These are phyloP conservation scores for Arabis hirsuta DNA, from an alignment of 345 rosid species.

Conservation along the genomic window DNA sequence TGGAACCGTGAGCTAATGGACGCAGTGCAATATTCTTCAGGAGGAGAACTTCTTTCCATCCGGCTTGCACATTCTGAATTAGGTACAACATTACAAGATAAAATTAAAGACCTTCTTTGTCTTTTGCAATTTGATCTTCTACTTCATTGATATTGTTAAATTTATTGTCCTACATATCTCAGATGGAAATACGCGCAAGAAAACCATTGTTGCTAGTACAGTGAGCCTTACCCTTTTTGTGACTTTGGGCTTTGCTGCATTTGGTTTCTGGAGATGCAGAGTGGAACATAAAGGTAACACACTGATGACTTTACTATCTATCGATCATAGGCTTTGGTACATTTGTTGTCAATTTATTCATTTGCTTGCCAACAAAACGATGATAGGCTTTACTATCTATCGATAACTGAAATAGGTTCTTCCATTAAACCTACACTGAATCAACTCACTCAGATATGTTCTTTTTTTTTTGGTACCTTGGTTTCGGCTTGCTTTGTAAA, in stretches of 20 bases:
- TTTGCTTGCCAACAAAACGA: not conserved
- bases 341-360: too few species aligned
- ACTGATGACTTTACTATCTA: not conserved
- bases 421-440: too few species aligned
- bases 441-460: too few species aligned
- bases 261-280: constrained; percentile 21
- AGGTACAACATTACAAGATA: not conserved
- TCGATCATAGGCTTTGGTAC: too few species aligned
- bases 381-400: too few species aligned
- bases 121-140: too few species aligned
- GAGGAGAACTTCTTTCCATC: constrained; percentile 19
- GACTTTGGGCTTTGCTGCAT: not conserved
- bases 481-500: not conserved
- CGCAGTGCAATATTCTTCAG: not conserved
- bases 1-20: constrained; percentile 25
- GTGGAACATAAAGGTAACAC: constrained; percentile 19
- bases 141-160: not conserved
- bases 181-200: constrained; percentile 32
- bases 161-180: not conserved
- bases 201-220: constrained; percentile 4
- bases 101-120: not conserved
- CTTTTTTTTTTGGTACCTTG: too few species aligned
- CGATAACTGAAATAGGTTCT: too few species aligned
- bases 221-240: constrained; percentile 28
- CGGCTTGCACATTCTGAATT: constrained; percentile 28